Evolutionary conservation across 2,329 filamentous ascomycete genomes (phyloP).

Genomic region (Ascochyta pisi): DNA sequence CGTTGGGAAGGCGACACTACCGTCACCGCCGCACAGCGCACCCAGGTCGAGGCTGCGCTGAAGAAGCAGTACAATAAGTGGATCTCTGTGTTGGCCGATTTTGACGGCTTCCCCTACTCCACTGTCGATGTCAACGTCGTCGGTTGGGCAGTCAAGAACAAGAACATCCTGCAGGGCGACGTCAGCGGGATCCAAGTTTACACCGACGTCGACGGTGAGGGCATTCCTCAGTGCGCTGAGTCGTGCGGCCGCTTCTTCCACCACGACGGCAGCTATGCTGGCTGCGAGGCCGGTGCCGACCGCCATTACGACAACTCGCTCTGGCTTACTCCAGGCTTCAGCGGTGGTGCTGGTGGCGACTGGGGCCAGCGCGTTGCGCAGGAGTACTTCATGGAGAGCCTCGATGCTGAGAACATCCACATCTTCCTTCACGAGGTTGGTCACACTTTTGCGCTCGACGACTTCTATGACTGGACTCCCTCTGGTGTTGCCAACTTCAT

Average conservation of each 20-base stretch:
- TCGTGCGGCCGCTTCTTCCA: conserved; percentile 57
- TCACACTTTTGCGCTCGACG: conserved; percentile 54
- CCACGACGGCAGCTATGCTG: conserved; percentile 52
- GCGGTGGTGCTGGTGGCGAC: conserved; percentile 55
- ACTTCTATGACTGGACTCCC: conserved; percentile 57
- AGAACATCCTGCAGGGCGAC: conserved; percentile 48
- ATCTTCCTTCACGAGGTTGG: conserved; percentile 57
- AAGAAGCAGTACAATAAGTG: conserved; percentile 50
- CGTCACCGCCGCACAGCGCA: conserved; percentile 51
- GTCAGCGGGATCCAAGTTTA: conserved; percentile 51
- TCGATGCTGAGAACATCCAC: conserved; percentile 51
- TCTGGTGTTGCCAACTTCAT: conserved; percentile 53
- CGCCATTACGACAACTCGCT: conserved; percentile 56
- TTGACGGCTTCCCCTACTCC: conserved; percentile 54
- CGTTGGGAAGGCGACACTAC: conserved; percentile 53
- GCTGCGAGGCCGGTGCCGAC: conserved; percentile 49
- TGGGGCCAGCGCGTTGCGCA: conserved; percentile 57
- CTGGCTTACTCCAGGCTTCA: conserved; percentile 57
- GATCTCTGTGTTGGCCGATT: conserved; percentile 55
- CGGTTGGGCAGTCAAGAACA: conserved; percentile 54
- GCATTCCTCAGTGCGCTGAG: conserved; percentile 53
- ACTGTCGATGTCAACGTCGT: conserved; percentile 53
- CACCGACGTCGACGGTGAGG: conserved; percentile 50
- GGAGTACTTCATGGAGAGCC: conserved; percentile 53
- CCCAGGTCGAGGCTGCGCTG: conserved; percentile 46